Evolutionary conservation across 2,329 filamentous ascomycete species (phyloP), one percentile per base, ranked within the genome.

Genomic region (Hymenoscyphus salicellus): DNA sequence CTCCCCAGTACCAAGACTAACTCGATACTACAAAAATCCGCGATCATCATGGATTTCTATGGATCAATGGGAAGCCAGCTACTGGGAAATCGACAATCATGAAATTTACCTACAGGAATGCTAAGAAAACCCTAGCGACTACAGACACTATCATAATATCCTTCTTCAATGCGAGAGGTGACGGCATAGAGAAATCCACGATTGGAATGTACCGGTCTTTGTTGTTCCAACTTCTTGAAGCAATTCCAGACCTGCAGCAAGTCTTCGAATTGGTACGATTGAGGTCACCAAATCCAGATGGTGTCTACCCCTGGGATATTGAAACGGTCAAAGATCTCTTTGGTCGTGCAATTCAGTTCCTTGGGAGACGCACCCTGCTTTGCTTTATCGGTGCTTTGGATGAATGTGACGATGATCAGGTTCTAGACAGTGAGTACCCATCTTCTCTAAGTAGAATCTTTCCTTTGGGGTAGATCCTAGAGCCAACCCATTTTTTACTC

Each of bases 121-220:
- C 41, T 16, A n/a, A 23, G 58, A 30, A 38, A 23, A 67, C 8
- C 23, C 49, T 16, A 59, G 65, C 55, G 59, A 26, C 20, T 11
- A 8, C 46, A 26, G 65, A n/a, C 38, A 72, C 30, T 61, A 46
- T 41, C 7, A 26, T 14, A 55, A 68, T 62, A 58, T 71, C 59
- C 49, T 66, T 58, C 65, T 71, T 63, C 56, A 66, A 61, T 61
- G 68, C 63, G 57, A 61, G 70, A 66, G 71, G 62, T n/a, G 60
- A 56, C 62, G 0, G 73, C 0, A 64, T 84, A 3, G 81, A 59
- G 17, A 72, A 69, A 52, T 64, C 70, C 14, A 61, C 60, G 11
- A 6, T 75, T 0, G 84, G 84, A 0, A 78, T 86, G 75, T 84
- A 83, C 66, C 76, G 82, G 2, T 81, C 81, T 0, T 56, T 86